phyloP scores from a whole-genome alignment of 345 rosid species.

The Acer campestre region DNA sequence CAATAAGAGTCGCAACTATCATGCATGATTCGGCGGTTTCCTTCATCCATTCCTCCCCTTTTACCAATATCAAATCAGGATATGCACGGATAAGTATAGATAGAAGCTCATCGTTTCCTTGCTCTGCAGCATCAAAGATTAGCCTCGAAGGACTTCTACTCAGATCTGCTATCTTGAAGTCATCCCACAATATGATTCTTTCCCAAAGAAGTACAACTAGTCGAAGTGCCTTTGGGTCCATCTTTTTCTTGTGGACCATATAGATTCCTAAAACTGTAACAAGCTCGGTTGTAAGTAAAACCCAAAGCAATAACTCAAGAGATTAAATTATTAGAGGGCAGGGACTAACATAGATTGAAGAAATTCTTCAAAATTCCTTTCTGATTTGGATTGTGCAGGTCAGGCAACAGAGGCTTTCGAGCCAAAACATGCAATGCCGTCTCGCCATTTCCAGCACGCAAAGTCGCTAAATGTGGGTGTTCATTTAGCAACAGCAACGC shows the following conservation, averaged over 20 bases:
- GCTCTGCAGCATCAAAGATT: background rate
- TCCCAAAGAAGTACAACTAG: background rate
- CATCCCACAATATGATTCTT: background rate
- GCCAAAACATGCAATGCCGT: constrained; percentile 27
- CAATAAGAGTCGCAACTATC: no score
- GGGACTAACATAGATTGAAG: background rate
- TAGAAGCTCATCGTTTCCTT: background rate
- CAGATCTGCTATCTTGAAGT: background rate
- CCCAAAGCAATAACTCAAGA: background rate
- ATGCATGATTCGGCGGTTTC: background rate
- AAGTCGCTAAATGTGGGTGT: background rate
- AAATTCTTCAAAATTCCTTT: background rate
- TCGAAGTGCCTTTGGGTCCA: background rate
- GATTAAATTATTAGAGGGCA: background rate
- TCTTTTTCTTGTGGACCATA: background rate
- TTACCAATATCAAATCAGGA: constrained; percentile 5
- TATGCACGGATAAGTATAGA: background rate
- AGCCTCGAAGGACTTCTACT: background rate
- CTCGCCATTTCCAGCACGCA: background rate
- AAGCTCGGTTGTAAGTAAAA: background rate
- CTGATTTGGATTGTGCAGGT: background rate
- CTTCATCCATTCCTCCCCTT: background rate
- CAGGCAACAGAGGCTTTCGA: background rate
- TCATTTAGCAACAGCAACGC: background rate
- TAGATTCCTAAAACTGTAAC: background rate